A percentile compares a stretch with the other conserved stretches of the same genome.
These are phyloP conservation scores for Hanseniaspora valbyensis DNA, from an alignment of 805 yeast species.

Conservation along the genomic window DNA sequence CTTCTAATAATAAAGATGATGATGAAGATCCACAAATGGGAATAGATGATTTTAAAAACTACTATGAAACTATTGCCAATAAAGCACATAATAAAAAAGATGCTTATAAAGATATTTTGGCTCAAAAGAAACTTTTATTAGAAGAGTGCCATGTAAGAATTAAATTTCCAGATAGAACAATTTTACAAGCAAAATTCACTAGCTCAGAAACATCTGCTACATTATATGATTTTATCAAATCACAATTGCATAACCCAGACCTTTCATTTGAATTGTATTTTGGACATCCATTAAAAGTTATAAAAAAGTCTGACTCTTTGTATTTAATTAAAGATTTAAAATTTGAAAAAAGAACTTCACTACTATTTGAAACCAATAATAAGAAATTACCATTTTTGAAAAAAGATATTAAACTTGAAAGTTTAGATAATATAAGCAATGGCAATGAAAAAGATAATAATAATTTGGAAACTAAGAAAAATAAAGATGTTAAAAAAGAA, in stretches of 20 bases:
- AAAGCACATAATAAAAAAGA: slow-evolving; percentile 26
- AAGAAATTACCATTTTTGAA: slow-evolving; percentile 26
- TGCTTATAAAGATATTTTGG: slow-evolving; percentile 7
- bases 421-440: neutral
- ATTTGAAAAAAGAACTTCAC: slow-evolving; percentile 39
- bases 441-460: neutral
- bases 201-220: slow-evolving; percentile 33
- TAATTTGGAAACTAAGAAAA: slow-evolving; percentile 6
- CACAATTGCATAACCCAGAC: slow-evolving; percentile 26
- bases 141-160: slow-evolving; percentile 38
- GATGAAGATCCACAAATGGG: slow-evolving; percentile 37
- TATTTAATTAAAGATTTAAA: slow-evolving; percentile 31
- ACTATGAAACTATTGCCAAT: slow-evolving; percentile 31
- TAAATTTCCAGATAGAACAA: slow-evolving; percentile 47
- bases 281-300: slow-evolving; percentile 37
- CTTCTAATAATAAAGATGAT: slow-evolving; percentile 25
- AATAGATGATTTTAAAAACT: slow-evolving; percentile 42
- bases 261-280: slow-evolving; percentile 33
- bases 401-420: slow-evolving; percentile 17
- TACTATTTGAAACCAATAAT: slow-evolving; percentile 29
- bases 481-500: neutral
- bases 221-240: slow-evolving; percentile 26
- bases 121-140: slow-evolving; percentile 20
- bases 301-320: slow-evolving; percentile 27
- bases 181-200: slow-evolving; percentile 40